These are phyloP conservation scores for Hypoxylon sp. DNA, from an alignment of 2,329 filamentous ascomycete species.

Conservation along the genomic window DNA sequence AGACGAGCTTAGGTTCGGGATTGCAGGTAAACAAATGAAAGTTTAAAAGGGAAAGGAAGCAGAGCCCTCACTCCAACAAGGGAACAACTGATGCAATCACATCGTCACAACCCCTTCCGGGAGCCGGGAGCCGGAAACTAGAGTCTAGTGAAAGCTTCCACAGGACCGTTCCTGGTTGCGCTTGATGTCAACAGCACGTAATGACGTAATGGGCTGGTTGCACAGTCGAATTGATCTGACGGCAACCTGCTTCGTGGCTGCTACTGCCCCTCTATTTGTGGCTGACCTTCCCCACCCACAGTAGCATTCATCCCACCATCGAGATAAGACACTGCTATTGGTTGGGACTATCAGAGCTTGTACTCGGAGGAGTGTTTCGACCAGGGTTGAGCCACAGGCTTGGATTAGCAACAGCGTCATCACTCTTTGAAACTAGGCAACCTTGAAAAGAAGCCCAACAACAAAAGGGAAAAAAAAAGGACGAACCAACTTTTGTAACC, in stretches of 20 bases:
- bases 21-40: slow-evolving; percentile 11
- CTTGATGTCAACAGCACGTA: slow-evolving; percentile 17
- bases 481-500: neutral
- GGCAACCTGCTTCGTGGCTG: neutral
- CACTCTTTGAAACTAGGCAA: slow-evolving; percentile 33
- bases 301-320: neutral
- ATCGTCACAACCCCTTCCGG: slow-evolving; percentile 22
- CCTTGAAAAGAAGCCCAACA: slow-evolving; percentile 26
- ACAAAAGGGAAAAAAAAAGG: neutral
- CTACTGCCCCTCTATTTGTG: slow-evolving; percentile 37
- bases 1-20: neutral
- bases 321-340: slow-evolving; percentile 1
- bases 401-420: slow-evolving; percentile 37
- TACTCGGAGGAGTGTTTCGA: neutral
- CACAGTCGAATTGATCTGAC: neutral
- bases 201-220: slow-evolving; percentile 31
- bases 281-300: slow-evolving; percentile 12
- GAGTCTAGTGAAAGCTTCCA: neutral
- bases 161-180: slow-evolving; percentile 18
- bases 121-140: slow-evolving; percentile 12
- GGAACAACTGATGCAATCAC: slow-evolving; percentile 40
- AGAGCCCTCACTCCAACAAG: neutral
- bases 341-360: neutral
- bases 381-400: slow-evolving; percentile 12
- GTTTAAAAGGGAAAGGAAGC: slow-evolving; percentile 3